Conservation (phyloP, 352 stramenopile genomes). For the Elongisporangium senticosum region DNA sequence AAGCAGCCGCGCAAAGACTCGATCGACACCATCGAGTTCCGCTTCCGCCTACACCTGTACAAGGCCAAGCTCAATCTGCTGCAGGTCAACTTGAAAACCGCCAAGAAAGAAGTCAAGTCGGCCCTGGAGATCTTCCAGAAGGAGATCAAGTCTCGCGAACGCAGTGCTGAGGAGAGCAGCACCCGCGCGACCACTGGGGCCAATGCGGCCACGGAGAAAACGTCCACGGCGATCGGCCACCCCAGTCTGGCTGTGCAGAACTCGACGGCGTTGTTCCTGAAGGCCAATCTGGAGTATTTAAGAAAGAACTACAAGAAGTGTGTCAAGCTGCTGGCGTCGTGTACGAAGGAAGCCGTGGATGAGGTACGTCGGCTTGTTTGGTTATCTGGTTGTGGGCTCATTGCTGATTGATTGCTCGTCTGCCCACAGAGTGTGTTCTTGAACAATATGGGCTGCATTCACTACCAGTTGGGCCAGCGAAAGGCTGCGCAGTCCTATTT, state of each 20-base stretch:
- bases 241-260: slow-evolving; percentile 82
- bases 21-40: slow-evolving; percentile 80
- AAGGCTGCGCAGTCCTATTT: slow-evolving; percentile 91
- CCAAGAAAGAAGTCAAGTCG: slow-evolving; percentile 92
- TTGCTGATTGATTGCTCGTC: slow-evolving; percentile 1
- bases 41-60: slow-evolving; percentile 89
- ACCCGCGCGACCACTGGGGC: slow-evolving; percentile 8
- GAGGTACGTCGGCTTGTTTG: slow-evolving; percentile 31
- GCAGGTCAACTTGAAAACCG: slow-evolving; percentile 83
- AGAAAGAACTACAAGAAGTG: slow-evolving; percentile 93
- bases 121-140: slow-evolving; percentile 92
- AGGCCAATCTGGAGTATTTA: slow-evolving; percentile 93
- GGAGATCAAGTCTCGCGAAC: slow-evolving; percentile 70
- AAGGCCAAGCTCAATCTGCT: slow-evolving; percentile 89
- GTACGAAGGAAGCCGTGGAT: slow-evolving; percentile 76
- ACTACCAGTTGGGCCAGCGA: slow-evolving; percentile 87
- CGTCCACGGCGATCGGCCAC: slow-evolving; percentile 66
- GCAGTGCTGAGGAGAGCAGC: slow-evolving; percentile 13
- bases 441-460: slow-evolving; percentile 91
- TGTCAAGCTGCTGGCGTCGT: slow-evolving; percentile 90
- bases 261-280: slow-evolving; percentile 87
- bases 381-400: background rate
- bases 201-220: slow-evolving; percentile 44
- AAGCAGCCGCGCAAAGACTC: slow-evolving; percentile 32
- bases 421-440: slow-evolving; percentile 65